Conservation (phyloP, 371 early-diverging fungal genomes). For the Mucor ambiguus region DNA sequence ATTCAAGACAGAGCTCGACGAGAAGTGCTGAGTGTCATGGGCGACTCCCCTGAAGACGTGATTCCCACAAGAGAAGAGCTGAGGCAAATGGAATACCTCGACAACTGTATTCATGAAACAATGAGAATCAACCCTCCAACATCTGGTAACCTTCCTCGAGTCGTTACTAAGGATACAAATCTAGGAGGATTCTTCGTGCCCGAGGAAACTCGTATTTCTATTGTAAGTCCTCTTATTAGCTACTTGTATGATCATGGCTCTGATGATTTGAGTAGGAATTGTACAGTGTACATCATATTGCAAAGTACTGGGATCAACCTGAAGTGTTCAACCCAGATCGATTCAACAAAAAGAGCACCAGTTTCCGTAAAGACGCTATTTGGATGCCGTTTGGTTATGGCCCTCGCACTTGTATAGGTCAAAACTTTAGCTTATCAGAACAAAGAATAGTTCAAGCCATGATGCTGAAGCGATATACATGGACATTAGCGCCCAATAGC, state of each 20-base stretch:
- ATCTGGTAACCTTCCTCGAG: constrained; percentile 28
- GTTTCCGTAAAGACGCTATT: constrained; percentile 8
- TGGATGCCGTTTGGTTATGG: constrained; percentile 47
- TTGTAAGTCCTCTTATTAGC: constrained; percentile 10
- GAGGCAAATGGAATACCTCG: constrained; percentile 42
- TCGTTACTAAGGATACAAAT: constrained; percentile 37
- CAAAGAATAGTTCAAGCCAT: constrained; percentile 48
- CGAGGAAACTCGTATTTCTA: constrained; percentile 35
- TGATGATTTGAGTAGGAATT: constrained; percentile 16
- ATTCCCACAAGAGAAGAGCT: constrained; percentile 50
- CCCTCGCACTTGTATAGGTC: constrained; percentile 40
- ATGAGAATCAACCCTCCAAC: constrained; percentile 48
- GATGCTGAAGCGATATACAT: constrained; percentile 32
- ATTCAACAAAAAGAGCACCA: constrained; percentile 14
- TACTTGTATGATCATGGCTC: neutral
- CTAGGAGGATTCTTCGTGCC: constrained; percentile 50
- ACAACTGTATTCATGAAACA: constrained; percentile 44
- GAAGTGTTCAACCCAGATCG: constrained; percentile 34
- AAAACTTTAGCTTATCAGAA: constrained; percentile 49
- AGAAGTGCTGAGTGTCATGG: constrained; percentile 55
- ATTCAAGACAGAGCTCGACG: constrained; percentile 52
- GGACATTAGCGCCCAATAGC: constrained; percentile 29
- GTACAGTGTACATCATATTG: constrained; percentile 27
- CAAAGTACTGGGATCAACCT: constrained; percentile 33
- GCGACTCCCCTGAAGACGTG: constrained; percentile 45